Conservation (phyloP, 768 basidiomycete genomes). For the Boletus fagicola region DNA sequence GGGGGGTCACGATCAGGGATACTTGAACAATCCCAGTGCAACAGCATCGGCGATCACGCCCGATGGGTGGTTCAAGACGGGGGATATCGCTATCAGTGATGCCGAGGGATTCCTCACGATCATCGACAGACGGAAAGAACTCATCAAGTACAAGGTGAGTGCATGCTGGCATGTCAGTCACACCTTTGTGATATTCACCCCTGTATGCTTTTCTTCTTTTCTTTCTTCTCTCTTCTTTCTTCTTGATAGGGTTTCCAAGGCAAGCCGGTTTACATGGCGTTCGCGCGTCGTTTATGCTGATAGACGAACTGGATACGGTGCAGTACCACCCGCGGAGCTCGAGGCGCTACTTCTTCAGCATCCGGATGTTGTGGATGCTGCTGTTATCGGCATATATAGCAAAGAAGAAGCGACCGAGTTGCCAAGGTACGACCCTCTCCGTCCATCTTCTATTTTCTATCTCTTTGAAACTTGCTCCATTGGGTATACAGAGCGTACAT, state of each 20-base stretch:
- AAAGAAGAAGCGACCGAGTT: conserved; percentile 75
- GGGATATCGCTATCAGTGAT: too few species aligned
- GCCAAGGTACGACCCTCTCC: conserved; percentile 51
- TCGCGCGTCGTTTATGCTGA: not conserved
- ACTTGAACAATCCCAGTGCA: conserved; percentile 68
- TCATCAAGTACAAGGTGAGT: conserved; percentile 70
- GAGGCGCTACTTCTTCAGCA: conserved; percentile 75
- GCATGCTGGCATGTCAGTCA: not conserved
- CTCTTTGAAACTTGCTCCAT: not conserved
- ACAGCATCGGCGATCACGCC: conserved; percentile 66
- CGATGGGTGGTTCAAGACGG: too few species aligned
- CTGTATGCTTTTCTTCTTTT: too few species aligned
- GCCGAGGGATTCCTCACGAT: conserved; percentile 71
- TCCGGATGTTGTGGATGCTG: conserved; percentile 73
- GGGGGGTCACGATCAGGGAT: conserved; percentile 48
- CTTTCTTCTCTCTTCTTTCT: too few species aligned
- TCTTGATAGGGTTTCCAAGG: conserved; percentile 69
- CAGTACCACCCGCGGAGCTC: conserved; percentile 85
- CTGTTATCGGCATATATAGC: conserved; percentile 74
- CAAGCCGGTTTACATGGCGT: conserved; percentile 19
- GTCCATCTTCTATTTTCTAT: not conserved
- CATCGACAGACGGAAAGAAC: conserved; percentile 71
- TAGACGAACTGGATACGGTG: not conserved
- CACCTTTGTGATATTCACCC: not conserved
- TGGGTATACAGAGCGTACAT: conserved; percentile 53